A percentile compares a stretch with the other conserved stretches of the same genome.
phyloP scores from a whole-genome alignment of 2,329 filamentous ascomycete genomes.

The Botrytis porri region DNA sequence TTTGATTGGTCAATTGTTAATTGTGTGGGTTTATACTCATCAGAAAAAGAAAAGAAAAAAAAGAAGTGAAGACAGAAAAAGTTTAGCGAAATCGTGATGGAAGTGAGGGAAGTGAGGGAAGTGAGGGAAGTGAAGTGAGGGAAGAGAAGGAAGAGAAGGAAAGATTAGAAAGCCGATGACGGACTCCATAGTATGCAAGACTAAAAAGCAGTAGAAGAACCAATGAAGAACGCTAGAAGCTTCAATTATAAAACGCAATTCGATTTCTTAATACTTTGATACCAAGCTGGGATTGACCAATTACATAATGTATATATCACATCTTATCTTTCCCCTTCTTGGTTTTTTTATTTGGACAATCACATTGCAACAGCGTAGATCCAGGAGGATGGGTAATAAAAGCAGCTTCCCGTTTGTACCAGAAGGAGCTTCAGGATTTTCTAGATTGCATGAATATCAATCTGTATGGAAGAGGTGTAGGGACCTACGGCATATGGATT shows the following conservation, averaged over 20 bases:
- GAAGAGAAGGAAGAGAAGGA: background rate
- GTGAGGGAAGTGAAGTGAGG: background rate
- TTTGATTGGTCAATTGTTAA: slow-evolving; percentile 17
- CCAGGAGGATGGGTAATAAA: background rate
- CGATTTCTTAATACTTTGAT: background rate
- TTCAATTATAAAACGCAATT: background rate
- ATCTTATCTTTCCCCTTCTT: background rate
- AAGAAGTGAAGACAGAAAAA: background rate
- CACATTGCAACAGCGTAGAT: background rate
- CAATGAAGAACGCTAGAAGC: background rate
- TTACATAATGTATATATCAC: background rate
- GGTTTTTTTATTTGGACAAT: background rate
- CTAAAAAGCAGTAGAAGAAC: background rate
- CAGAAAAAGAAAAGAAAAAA: background rate
- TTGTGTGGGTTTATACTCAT: background rate
- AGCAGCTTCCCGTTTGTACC: background rate
- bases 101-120: background rate
- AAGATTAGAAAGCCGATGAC: slow-evolving; percentile 12
- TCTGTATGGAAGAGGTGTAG: background rate
- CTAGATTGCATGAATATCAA: background rate
- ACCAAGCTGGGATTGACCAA: background rate
- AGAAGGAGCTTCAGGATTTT: background rate
- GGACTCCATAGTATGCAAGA: background rate
- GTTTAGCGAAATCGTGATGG: background rate
- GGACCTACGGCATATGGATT: background rate